Conservation (phyloP, 805 yeast species). For the Candida orba region DNA sequence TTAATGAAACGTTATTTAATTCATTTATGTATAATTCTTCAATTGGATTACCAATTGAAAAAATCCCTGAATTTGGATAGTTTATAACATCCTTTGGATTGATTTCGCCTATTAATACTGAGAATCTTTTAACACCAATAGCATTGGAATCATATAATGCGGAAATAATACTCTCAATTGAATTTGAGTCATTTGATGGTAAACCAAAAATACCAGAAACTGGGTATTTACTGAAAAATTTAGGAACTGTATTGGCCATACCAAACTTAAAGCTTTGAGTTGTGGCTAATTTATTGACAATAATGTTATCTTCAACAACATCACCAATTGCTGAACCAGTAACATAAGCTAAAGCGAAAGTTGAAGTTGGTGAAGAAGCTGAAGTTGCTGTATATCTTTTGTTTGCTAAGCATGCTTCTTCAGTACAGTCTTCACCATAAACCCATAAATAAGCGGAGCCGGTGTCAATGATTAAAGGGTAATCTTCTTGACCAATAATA, state of each 20-base stretch:
- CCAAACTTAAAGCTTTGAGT: slow-evolving; percentile 43
- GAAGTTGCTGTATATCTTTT: slow-evolving; percentile 18
- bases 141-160: slow-evolving; percentile 29
- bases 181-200: slow-evolving; percentile 36
- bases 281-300: slow-evolving; percentile 26
- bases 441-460: slow-evolving; percentile 63
- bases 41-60: slow-evolving; percentile 36
- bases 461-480: slow-evolving; percentile 53
- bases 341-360: slow-evolving; percentile 45
- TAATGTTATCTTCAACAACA: slow-evolving; percentile 31
- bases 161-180: slow-evolving; percentile 33
- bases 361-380: slow-evolving; percentile 16
- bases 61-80: slow-evolving; percentile 31
- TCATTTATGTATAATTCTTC: slow-evolving; percentile 33
- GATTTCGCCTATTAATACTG: slow-evolving; percentile 34
- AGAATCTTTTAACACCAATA: slow-evolving; percentile 34
- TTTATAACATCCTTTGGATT: slow-evolving; percentile 17
- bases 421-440: slow-evolving; percentile 44
- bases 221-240: slow-evolving; percentile 42
- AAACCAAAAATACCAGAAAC: slow-evolving; percentile 58
- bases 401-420: slow-evolving; percentile 34
- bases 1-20: slow-evolving; percentile 32
- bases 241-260: slow-evolving; percentile 44
- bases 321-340: slow-evolving; percentile 48
- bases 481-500: slow-evolving; percentile 33